Percentiles rank a stretch among this genome's conserved stretches.
Conservation (phyloP, 140 eudicot genomes). For the Oenanthe javanica region DNA sequence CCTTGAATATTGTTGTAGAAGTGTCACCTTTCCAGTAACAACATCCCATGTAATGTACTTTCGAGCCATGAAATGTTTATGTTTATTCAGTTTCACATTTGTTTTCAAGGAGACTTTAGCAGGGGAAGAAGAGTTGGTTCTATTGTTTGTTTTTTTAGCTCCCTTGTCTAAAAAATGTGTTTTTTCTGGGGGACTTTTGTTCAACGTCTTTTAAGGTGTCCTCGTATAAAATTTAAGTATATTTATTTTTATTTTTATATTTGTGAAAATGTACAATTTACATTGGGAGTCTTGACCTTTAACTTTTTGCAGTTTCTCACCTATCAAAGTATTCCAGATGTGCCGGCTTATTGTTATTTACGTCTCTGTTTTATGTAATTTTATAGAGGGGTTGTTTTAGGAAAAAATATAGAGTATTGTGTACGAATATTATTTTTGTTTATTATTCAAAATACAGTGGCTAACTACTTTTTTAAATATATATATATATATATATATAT, state of each 20-base stretch:
- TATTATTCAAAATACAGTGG: too few species aligned
- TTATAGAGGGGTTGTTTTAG: not conserved
- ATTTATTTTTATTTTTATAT: too few species aligned
- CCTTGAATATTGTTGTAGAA: slow-evolving; percentile 41
- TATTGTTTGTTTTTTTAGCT: not conserved
- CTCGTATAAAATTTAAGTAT: too few species aligned
- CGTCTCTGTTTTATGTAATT: not conserved
- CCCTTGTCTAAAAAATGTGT: not conserved
- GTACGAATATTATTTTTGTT: too few species aligned
- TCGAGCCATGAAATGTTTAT: slow-evolving; percentile 35
- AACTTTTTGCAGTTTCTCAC: not conserved
- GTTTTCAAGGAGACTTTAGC: slow-evolving; percentile 18
- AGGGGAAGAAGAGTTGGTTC: slow-evolving; percentile 4
- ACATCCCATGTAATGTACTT: slow-evolving; percentile 45
- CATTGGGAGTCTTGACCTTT: slow-evolving; percentile 15
- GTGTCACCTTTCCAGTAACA: slow-evolving; percentile 27
- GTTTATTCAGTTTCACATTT: slow-evolving; percentile 41
- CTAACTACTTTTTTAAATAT: too few species aligned
- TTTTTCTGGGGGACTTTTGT: not conserved
- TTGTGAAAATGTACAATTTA: too few species aligned
- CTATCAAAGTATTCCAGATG: slow-evolving; percentile 24
- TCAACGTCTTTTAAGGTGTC: not conserved
- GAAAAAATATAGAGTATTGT: not conserved
- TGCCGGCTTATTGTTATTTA: slow-evolving; percentile 54
- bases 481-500: too few species aligned